Base-by-base conservation (phyloP, 2,329 filamentous ascomycete genomes). In the Incumbomyces delicatus region DNA sequence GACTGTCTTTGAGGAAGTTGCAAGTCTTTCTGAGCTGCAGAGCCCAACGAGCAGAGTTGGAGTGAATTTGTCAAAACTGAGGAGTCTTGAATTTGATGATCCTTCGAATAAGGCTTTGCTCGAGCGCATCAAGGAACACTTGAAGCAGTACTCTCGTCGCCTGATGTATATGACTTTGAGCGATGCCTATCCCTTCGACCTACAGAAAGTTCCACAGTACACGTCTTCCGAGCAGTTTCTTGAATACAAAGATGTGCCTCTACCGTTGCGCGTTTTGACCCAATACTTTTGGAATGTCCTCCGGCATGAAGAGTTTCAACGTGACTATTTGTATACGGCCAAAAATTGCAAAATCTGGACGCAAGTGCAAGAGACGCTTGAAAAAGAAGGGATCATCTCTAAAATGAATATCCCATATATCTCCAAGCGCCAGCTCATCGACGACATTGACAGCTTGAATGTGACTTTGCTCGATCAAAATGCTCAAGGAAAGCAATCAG, bases 1-100 rank as follows among this genome's bases (percentile, higher is more conserved):
- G 10, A 50, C 56, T 13, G 51, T 58, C 10, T 61, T 67, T 32
- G 20, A n/a, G 3, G 20, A 45, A 16, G 22, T 45, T 31, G 22
- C 34, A 8, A 14, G 17, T 12, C 20, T 29, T 12, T 34, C 42
- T 30, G 42, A 34, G 14, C 13, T 36, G 18, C 17, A 27, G 34
- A 27, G 17, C 20, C 8, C 30, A 6, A 17, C 36, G 34, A 13
- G 13, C 12, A 17, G 10, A 22, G 8, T 17, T 11, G 20, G 20
- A n/a, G n/a, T 3, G 13, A 2, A 29, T 18, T 37, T 31, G 14
- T 6, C 40, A n/a, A 42, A 33, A 14, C 40, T 42, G 20, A 42
- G 18, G 10, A 16, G n/a, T 7, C 13, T 42, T 10, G 29, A 17
- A 3, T 33, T 42, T 29, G 30, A 32, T 5, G 40, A 32, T 17